Evolutionary conservation across 306 rosid species (phyloP), one percentile per base, ranked within the genome.

Genomic region (Quercus suber): DNA sequence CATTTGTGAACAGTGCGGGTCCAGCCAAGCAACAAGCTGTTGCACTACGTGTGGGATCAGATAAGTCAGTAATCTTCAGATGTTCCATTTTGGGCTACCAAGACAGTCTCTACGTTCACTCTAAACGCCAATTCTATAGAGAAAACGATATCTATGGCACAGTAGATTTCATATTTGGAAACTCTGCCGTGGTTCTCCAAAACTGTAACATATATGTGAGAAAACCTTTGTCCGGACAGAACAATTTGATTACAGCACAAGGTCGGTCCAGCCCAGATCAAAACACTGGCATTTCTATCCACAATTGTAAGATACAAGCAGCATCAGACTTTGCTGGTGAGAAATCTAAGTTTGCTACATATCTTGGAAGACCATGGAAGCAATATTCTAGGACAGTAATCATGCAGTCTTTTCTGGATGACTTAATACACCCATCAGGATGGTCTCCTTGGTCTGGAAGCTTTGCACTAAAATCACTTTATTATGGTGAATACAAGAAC

Each of bases 331-430:
- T 84, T 1, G 76, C 74, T 6, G 76, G 82, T 0, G 74, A 63
- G 7, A 76, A 55, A 30, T 27, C 76, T 37, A 73, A 20, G 6
- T 73, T 55, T 41, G 15, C 70, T 28, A 84, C 87, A 2, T 80
- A 72, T 71, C 76, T 84, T 13, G 85, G 88, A 19, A 79, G 88
- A 5, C 88, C 88, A 4, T 84, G 88, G 88, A 59, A 84, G 85
- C 78, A 81, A n/a, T 74, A 81, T 35, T 84, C 85, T 4, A 74
- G 88, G 64, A 81, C 85, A 2, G 53, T 84, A n/a, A 23, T 84
- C 55, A 81, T 84, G 85, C 71, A 84, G 73, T 78, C 85, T 1
- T 37, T 20, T 28, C 0, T 81, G 21, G 88, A 73, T 20, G 88
- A 58, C n/a, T 35, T 81, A 0, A 63, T 81, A 3, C 67, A 35